Percentiles rank a stretch among this genome's conserved stretches.
phyloP scores from a whole-genome alignment of 345 rosid genomes.

The Clausena lansium region DNA sequence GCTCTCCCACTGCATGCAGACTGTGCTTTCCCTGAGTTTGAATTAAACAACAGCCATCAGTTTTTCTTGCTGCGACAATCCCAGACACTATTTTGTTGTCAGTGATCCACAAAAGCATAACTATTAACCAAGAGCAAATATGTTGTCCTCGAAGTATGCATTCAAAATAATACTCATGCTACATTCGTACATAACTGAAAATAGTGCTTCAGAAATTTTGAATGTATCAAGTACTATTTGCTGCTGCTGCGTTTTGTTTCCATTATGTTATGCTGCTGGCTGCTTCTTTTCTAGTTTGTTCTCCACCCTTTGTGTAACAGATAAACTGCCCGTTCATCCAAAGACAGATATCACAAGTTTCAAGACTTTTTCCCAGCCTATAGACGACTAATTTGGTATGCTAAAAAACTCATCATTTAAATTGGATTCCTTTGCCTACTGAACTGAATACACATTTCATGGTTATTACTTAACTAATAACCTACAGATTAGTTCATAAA shows the following conservation, averaged over 20 bases:
- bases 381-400: neutral
- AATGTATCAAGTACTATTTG: neutral
- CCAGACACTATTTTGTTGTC: neutral
- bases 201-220: neutral
- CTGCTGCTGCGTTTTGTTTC: neutral
- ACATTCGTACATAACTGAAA: neutral
- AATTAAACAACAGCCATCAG: neutral
- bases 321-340: neutral
- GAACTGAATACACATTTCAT: neutral
- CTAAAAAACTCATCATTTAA: neutral
- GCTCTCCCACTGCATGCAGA: neutral
- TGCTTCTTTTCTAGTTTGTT: neutral
- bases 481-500: neutral
- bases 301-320: neutral
- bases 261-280: neutral
- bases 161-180: neutral
- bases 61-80: neutral
- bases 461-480: neutral
- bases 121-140: neutral
- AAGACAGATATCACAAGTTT: neutral
- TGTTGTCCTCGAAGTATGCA: neutral
- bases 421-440: neutral
- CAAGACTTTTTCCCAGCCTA: neutral
- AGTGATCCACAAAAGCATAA: neutral
- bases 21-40: neutral